Percentiles rank a stretch among this genome's conserved stretches.
phyloP scores from a whole-genome alignment of 805 yeast species.

The Starmerella khaoyaiensis region DNA sequence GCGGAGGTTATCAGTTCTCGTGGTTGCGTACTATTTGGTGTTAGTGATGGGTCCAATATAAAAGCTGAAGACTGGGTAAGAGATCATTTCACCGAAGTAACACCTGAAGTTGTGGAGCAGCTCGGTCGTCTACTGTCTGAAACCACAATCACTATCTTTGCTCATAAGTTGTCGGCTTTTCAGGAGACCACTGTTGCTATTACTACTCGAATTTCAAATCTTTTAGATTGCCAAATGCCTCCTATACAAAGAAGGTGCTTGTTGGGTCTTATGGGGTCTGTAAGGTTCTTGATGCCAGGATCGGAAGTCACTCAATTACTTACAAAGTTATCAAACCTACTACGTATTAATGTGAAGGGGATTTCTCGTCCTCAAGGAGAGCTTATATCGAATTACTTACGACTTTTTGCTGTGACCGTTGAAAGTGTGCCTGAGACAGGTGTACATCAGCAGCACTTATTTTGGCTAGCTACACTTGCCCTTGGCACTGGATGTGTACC shows the following conservation, averaged over 20 bases:
- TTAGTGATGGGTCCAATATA: neutral
- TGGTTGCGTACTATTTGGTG: conserved; percentile 7
- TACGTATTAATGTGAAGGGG: neutral
- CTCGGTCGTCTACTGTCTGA: conserved; percentile 8
- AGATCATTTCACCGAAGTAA: conserved; percentile 3
- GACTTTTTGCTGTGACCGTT: conserved; percentile 9
- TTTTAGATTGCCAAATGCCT: conserved; percentile 2
- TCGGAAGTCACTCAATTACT: conserved; percentile 1
- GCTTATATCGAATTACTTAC: conserved; percentile 1
- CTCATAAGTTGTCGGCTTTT: conserved; percentile 1
- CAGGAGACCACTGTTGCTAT: conserved; percentile 5
- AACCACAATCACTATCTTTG: conserved; percentile 2
- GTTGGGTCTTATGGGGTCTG: conserved; percentile 6
- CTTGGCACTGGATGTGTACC: conserved; percentile 6
- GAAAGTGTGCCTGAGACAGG: conserved; percentile 13
- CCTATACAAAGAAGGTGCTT: conserved; percentile 11
- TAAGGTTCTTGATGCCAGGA: conserved; percentile 10
- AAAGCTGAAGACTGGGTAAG: neutral
- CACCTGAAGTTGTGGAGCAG: conserved; percentile 5
- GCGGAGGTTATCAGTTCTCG: conserved; percentile 2
- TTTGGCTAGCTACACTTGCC: conserved; percentile 10
- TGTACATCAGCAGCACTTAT: conserved; percentile 4
- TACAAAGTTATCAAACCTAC: neutral
- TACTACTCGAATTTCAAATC: conserved; percentile 4
- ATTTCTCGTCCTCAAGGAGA: conserved; percentile 1